Evolutionary conservation across 768 basidiomycete genomes (phyloP), one percentile per base, ranked within the genome.

Genomic region (Lentinula edodes): DNA sequence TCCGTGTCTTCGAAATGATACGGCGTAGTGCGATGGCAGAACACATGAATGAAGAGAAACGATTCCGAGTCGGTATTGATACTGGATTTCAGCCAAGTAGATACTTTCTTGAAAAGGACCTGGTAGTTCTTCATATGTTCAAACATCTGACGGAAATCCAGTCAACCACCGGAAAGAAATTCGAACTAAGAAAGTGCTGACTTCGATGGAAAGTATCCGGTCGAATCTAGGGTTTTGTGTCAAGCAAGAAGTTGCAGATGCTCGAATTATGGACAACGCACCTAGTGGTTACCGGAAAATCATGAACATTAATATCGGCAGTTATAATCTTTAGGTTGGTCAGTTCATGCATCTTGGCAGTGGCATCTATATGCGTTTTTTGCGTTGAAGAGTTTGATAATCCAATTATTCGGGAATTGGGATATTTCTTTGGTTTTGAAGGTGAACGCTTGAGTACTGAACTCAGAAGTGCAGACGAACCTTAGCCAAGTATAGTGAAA

Each of bases 51-150:
- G 70, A 88, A 90, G 34, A 89, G 71, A 0, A 88, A 76, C 0
- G 85, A 75, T 32, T 81, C 80, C 20, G 18, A 46, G n/a, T 23
- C 18, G 6, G 45, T 7, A 18, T 46, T 12, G 1, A 10, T 20
- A 10, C 60, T 32, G 15, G 38, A 39, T 18, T 70, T 74, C 4
- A 90, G 78, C 88, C 88, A 91, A 7, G 79, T 81, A 2, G 85
- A 80, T 39, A 89, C 70, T 68, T 89, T 89, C 57, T 74, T 72
- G 61, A 89, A 74, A 9, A 90, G 79, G 9, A 72, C 69, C 60
- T 87, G 74, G 72, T 89, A 89, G 67, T 88, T 88, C 72, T 89
- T 88, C 86, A 89, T 87, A 69, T 89, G 88, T 67, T 89, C 87
- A 65, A 88, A 87, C 85, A 87, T 86, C 83, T 85, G 54, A n/a